Percentiles rank a stretch among this genome's conserved stretches.
Evolutionary conservation across 2,329 filamentous ascomycete species (phyloP).

Genomic region (Aureobasidium namibiae): DNA sequence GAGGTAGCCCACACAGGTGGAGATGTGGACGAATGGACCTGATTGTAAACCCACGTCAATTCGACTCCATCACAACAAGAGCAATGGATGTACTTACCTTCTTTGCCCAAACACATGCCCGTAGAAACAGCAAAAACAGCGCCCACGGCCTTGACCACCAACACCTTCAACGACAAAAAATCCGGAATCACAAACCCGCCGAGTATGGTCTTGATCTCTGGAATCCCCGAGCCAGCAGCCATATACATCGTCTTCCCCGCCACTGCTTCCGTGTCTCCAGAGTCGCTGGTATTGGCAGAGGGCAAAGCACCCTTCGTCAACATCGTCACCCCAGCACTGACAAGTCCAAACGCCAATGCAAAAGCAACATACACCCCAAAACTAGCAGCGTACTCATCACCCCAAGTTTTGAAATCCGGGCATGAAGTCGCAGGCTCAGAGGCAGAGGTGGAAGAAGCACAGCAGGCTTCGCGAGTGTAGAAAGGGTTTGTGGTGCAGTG

Average conservation of each 20-base stretch:
- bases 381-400: conserved; percentile 29
- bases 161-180: conserved; percentile 47
- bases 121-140: conserved; percentile 51
- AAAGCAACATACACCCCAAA: conserved; percentile 44
- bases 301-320: conserved; percentile 43
- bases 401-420: conserved; percentile 38
- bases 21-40: conserved; percentile 56
- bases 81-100: too few species aligned
- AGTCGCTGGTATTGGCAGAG: conserved; percentile 28
- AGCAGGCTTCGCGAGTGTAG: conserved; percentile 44
- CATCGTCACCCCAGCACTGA: conserved; percentile 43
- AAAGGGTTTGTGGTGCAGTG: conserved; percentile 42
- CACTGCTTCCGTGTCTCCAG: conserved; percentile 23
- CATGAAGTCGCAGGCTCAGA: conserved; percentile 28
- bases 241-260: conserved; percentile 49
- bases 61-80: too few species aligned
- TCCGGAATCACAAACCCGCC: conserved; percentile 53
- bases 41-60: too few species aligned
- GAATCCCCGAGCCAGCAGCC: conserved; percentile 51
- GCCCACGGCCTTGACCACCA: conserved; percentile 51
- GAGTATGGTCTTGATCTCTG: conserved; percentile 54
- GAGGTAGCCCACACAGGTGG: conserved; percentile 49
- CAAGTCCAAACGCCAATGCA: conserved; percentile 42
- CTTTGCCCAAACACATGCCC: conserved; percentile 54
- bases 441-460: conserved; percentile 23